phyloP scores from a whole-genome alignment of 1,139 yeast genomes.

The Dujonia santamariae region DNA sequence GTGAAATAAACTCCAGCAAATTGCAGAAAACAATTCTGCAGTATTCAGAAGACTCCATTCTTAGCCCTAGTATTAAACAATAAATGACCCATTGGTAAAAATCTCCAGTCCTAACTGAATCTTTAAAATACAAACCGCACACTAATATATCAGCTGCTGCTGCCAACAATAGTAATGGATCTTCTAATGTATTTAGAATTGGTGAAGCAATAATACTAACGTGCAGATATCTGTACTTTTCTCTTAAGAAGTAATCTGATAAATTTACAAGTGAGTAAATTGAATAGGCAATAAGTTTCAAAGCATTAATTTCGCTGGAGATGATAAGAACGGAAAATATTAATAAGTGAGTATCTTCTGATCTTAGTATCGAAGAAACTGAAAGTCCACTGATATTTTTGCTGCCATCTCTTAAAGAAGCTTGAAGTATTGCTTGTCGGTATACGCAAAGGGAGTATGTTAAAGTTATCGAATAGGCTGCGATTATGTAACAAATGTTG shows the following conservation, averaged over 20 bases:
- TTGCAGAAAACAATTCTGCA: no score
- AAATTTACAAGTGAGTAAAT: conserved; percentile 46
- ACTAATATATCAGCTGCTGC: conserved; percentile 37
- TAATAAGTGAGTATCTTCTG: conserved; percentile 47
- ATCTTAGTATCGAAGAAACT: conserved; percentile 32
- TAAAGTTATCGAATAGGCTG: conserved; percentile 11
- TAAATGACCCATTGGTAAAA: conserved; percentile 32
- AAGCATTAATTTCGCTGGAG: conserved; percentile 20
- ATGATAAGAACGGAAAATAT: conserved; percentile 33
- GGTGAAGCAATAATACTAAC: conserved; percentile 33
- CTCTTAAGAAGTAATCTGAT: conserved; percentile 30
- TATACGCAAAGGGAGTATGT: conserved; percentile 21
- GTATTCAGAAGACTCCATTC: conserved; percentile 43
- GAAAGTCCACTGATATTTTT: no score
- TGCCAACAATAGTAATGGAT: conserved; percentile 32
- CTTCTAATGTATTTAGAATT: conserved; percentile 30
- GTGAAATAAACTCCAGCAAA: no score
- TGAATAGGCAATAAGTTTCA: conserved; percentile 44
- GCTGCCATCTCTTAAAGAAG: no score
- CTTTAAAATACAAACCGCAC: conserved; percentile 26
- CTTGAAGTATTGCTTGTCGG: conserved; percentile 15
- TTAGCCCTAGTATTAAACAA: conserved; percentile 31
- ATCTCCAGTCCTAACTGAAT: conserved; percentile 21
- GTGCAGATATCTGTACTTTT: conserved; percentile 29
- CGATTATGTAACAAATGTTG: conserved; percentile 9